phyloP scores from a whole-genome alignment of 352 stramenopile genomes.

The Phytophthora podocarpi region DNA sequence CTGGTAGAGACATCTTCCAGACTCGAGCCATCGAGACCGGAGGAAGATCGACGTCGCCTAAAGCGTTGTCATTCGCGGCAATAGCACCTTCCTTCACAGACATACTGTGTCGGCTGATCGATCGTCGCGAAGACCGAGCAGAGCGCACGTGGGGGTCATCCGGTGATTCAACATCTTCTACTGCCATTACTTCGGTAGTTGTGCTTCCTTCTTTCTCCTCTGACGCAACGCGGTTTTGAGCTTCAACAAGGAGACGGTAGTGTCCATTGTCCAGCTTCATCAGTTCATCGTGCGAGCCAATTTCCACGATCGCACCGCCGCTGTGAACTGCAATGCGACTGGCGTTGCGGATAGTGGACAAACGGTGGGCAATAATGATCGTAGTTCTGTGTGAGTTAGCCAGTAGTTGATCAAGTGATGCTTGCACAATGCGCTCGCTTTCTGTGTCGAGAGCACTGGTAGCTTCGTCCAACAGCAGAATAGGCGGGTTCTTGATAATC shows the following conservation, averaged over 20 bases:
- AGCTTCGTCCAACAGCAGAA: conserved; percentile 90
- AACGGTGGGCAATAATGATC: conserved; percentile 87
- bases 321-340: conserved; percentile 82
- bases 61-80: conserved; percentile 5
- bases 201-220: conserved; percentile 18
- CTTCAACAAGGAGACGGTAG: conserved; percentile 44
- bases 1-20: conserved; percentile 52
- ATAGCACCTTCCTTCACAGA: conserved; percentile 26
- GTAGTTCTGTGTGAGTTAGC: conserved; percentile 56
- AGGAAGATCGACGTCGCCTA: conserved; percentile 32
- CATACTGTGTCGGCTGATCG: conserved; percentile 29
- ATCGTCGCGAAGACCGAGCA: conserved; percentile 23
- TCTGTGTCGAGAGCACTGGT: conserved; percentile 41
- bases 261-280: conserved; percentile 53
- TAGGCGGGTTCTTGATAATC: conserved; percentile 86
- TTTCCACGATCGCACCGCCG: conserved; percentile 72
- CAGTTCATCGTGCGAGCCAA: conserved; percentile 84
- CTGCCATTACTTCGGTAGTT: conserved; percentile 5
- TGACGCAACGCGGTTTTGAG: conserved; percentile 30
- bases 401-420: conserved; percentile 56
- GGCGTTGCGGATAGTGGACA: conserved; percentile 90
- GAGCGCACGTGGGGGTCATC: conserved; percentile 23
- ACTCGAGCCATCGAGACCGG: conserved; percentile 43
- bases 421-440: conserved; percentile 48
- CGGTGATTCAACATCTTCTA: conserved; percentile 16